Evolutionary conservation across 176 grass and related monocot genomes (phyloP).

Genomic region (Thalia dealbata): DNA sequence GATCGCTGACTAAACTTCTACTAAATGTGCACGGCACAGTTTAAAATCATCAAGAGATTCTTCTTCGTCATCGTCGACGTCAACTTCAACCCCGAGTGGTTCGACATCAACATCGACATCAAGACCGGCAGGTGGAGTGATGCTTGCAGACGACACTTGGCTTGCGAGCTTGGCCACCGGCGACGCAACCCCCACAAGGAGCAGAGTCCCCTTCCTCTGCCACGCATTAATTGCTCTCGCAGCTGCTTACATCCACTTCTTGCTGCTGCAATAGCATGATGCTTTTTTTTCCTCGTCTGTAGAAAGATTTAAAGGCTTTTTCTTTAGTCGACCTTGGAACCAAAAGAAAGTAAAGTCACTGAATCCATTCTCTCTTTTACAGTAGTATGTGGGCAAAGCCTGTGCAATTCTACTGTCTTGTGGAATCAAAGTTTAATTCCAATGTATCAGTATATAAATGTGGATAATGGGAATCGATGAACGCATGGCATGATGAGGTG

Average conservation of each 20-base stretch:
- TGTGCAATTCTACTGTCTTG: too few species aligned
- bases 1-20: background rate
- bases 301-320: too few species aligned
- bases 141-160: conserved; percentile 7
- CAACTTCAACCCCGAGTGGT: background rate
- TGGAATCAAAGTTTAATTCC: too few species aligned
- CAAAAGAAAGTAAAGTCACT: too few species aligned
- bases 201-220: conserved; percentile 2
- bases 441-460: too few species aligned
- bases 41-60: conserved; percentile 1
- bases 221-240: background rate
- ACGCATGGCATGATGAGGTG: too few species aligned
- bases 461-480: too few species aligned
- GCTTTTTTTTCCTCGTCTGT: background rate
- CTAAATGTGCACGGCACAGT: background rate
- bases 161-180: conserved; percentile 15
- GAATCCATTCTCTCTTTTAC: too few species aligned
- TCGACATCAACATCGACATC: background rate
- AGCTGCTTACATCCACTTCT: background rate
- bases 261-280: background rate
- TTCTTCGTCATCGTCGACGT: background rate
- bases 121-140: background rate
- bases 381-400: too few species aligned
- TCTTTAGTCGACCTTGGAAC: too few species aligned
- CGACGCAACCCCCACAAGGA: background rate